These are phyloP conservation scores for Chaetomium globosum DNA, from an alignment of 2,329 filamentous ascomycete genomes.

Conservation along the genomic window DNA sequence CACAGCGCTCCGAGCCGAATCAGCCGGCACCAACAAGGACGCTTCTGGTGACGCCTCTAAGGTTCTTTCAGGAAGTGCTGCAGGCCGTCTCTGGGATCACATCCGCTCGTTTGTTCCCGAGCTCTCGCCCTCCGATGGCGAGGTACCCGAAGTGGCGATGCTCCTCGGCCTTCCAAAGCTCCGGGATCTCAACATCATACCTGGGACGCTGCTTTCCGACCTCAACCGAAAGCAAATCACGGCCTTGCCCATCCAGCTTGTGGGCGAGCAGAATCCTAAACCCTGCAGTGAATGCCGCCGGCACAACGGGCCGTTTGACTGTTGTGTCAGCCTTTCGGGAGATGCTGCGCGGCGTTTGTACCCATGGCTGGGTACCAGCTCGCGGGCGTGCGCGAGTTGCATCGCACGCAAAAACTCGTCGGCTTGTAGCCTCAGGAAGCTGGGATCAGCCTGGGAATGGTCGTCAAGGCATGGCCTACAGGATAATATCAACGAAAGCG, in stretches of 20 bases:
- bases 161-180: constrained; percentile 22
- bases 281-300: constrained; percentile 30
- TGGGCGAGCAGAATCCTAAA: constrained; percentile 17
- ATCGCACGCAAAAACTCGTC: constrained; percentile 8
- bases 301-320: constrained; percentile 9
- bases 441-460: not conserved
- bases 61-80: not conserved
- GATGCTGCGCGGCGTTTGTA: not conserved
- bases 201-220: not conserved
- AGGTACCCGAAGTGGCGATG: not conserved
- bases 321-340: constrained; percentile 18
- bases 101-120: constrained; percentile 13
- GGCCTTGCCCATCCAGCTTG: constrained; percentile 27
- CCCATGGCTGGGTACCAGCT: not conserved
- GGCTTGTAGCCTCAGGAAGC: constrained; percentile 24
- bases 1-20: not conserved
- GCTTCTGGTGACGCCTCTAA: not conserved
- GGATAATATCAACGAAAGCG: too few species aligned
- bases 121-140: not conserved
- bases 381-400: constrained; percentile 28
- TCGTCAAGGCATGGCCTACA: not conserved
- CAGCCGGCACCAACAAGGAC: not conserved
- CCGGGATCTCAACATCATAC: constrained; percentile 12
- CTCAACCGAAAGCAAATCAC: constrained; percentile 16
- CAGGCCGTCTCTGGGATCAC: constrained; percentile 20